phyloP scores from a whole-genome alignment of 768 basidiomycete genomes.

The Pulveroboletus ravenelii region DNA sequence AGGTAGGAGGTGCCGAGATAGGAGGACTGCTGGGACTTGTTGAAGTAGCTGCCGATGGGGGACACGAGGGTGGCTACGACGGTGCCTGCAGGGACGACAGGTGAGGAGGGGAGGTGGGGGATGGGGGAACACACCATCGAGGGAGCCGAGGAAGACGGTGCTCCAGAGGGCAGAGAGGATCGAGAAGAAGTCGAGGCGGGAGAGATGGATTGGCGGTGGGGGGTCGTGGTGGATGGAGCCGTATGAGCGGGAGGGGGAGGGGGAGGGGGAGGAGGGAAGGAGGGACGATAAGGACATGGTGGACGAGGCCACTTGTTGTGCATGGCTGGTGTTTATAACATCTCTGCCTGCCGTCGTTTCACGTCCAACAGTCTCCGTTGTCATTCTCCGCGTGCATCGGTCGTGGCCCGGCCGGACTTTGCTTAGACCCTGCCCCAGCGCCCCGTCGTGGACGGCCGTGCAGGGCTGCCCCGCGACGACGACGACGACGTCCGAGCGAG shows the following conservation, averaged over 20 bases:
- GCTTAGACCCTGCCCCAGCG: not conserved
- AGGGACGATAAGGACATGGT: slow-evolving; percentile 32
- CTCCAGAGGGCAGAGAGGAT: slow-evolving; percentile 78
- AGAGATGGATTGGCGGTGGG: slow-evolving; percentile 36
- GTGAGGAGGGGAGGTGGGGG: slow-evolving; percentile 1
- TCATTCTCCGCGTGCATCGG: slow-evolving; percentile 32
- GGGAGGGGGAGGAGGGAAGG: slow-evolving; percentile 54
- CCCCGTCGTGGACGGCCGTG: no score
- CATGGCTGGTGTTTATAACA: slow-evolving; percentile 16
- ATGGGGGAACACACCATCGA: slow-evolving; percentile 59
- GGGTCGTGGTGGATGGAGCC: slow-evolving; percentile 35
- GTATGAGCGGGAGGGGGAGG: slow-evolving; percentile 31
- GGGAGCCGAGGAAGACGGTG: slow-evolving; percentile 76
- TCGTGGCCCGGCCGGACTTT: slow-evolving; percentile 15
- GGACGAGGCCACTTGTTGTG: not conserved
- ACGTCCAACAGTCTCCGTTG: slow-evolving; percentile 13
- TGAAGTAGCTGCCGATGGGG: slow-evolving; percentile 82
- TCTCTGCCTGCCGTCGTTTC: slow-evolving; percentile 19
- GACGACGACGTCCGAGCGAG: no score
- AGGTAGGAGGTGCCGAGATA: slow-evolving; percentile 89
- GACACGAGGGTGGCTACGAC: slow-evolving; percentile 83
- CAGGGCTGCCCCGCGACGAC: no score
- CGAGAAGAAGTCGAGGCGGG: slow-evolving; percentile 57
- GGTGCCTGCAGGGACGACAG: slow-evolving; percentile 50
- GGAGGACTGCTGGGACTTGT: slow-evolving; percentile 72